Percentiles rank a stretch among this genome's conserved stretches.
Conservation (phyloP, 192 early-diverging fungal species). For the Glomus cerebriforme region DNA sequence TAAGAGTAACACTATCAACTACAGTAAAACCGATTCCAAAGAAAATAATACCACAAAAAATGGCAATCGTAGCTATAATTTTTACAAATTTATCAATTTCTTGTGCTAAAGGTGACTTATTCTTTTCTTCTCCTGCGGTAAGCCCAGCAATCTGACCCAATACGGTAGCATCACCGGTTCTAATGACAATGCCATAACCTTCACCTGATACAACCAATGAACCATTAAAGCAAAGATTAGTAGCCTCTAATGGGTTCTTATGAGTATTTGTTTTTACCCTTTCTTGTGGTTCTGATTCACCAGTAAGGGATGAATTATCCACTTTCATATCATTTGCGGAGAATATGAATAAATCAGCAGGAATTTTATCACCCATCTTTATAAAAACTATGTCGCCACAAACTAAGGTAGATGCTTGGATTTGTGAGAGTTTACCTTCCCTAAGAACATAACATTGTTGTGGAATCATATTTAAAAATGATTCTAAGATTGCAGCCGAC, state of each 20-base stretch:
- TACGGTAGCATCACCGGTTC: conserved; percentile 91
- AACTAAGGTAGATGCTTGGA: conserved; percentile 75
- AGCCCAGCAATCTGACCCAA: conserved; percentile 93
- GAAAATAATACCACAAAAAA: conserved; percentile 78
- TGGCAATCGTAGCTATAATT: conserved; percentile 81
- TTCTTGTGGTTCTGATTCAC: conserved; percentile 94
- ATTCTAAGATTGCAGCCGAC: conserved; percentile 83
- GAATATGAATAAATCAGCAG: conserved; percentile 88
- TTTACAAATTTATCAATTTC: conserved; percentile 85
- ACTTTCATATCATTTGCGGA: conserved; percentile 86
- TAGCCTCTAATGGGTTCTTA: conserved; percentile 88
- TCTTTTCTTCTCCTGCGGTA: conserved; percentile 78
- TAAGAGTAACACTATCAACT: conserved; percentile 58
- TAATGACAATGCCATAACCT: conserved; percentile 89
- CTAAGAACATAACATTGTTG: conserved; percentile 80
- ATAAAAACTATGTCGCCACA: conserved; percentile 87
- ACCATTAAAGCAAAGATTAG: conserved; percentile 90
- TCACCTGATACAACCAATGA: conserved; percentile 85
- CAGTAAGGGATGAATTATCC: conserved; percentile 96
- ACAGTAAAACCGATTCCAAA: conserved; percentile 74
- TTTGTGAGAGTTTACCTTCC: conserved; percentile 67
- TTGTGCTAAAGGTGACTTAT: conserved; percentile 67
- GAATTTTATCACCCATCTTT: conserved; percentile 92
- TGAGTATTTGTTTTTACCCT: conserved; percentile 63
- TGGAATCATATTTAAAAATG: conserved; percentile 91